Evolutionary conservation across 495 filamentous ascomycete species (phyloP), one percentile per base, ranked within the genome.

Genomic region (Aspergillus ellipticus): DNA sequence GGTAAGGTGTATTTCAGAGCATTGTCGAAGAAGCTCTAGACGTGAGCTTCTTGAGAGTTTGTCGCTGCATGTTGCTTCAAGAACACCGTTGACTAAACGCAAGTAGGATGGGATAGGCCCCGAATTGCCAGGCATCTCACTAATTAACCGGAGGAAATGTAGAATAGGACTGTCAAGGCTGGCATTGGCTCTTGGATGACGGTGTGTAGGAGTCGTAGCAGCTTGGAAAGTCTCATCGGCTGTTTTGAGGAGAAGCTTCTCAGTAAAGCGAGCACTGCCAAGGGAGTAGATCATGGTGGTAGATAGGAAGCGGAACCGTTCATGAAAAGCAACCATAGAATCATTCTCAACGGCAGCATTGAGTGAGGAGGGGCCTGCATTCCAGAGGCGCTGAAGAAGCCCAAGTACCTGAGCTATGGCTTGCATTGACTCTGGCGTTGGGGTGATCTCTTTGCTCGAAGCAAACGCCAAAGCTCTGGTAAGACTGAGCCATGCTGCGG

Each of bases 391-490:
- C 50, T 84, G 81, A 9, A 96, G 67, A 19, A 88, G 59, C 24
- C 81, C 81, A 51, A 94, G 76, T 20, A 91, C 73, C 47, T 84
- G 79, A 10, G 89, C 85, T 45, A 96, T 79, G 42, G 91, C 90
- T 48, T 85, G 78, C 72, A 89, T 89, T 5, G 89, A 86, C 53
- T 97, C 92, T 20, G 79, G 80, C 0, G 90, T 90, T 11, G 92
- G 87, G 60, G 91, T 96, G 53, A 98, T 85, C 65, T 98, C 94
- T 70, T 95, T 94, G 42, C 80, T 85, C 6, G 89, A 89, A 0
- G 94, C 92, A 49, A 85, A 79, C 4, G 86, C 85, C 28, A 97
- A 69, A 6, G 89, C 83, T 11, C 72, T 80, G 15, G 86, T 79
- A 24, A 96, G 82, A 45, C 73, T 78, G 10, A 70, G 66, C 93